Evolutionary conservation across 108 stramenopile species (phyloP).

Genomic region (Nitzschia sp.): DNA sequence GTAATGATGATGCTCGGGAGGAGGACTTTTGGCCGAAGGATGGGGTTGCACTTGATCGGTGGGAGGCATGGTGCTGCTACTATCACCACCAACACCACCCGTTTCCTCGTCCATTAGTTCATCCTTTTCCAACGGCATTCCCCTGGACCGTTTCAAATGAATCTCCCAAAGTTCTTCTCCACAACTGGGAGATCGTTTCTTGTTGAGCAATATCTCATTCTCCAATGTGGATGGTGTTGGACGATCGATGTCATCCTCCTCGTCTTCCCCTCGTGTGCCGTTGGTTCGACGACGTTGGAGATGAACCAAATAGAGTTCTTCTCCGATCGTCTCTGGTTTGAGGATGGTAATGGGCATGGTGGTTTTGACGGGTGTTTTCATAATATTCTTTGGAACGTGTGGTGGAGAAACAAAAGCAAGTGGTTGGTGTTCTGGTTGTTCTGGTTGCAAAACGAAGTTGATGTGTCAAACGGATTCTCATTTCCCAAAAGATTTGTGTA

Average conservation of each 20-base stretch:
- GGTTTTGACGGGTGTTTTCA: too few relatives aligned
- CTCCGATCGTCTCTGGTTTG: conserved; percentile 42
- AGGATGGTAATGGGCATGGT: too few relatives aligned
- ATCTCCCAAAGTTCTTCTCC: conserved; percentile 71
- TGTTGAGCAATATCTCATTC: conserved; percentile 18
- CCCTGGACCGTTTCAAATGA: conserved; percentile 63
- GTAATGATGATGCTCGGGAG: not conserved
- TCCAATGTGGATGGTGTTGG: not conserved
- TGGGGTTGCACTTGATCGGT: conserved; percentile 19
- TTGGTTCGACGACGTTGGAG: conserved; percentile 41
- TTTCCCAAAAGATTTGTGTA: too few relatives aligned
- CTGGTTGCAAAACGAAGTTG: too few relatives aligned
- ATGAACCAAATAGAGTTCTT: conserved; percentile 73
- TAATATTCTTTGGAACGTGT: too few relatives aligned
- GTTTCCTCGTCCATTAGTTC: conserved; percentile 10
- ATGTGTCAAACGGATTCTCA: too few relatives aligned
- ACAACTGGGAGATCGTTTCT: conserved; percentile 40
- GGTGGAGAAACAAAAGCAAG: too few relatives aligned
- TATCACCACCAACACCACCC: too few relatives aligned
- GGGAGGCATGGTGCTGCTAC: not conserved
- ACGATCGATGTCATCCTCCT: conserved; percentile 44
- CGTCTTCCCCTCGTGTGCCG: conserved; percentile 40
- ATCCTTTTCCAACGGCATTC: conserved; percentile 49
- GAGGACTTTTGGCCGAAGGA: not conserved
- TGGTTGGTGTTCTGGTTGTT: too few relatives aligned